Conservation (phyloP, 1,139 yeast genomes). For the Barnettozyma hawaiiensis region DNA sequence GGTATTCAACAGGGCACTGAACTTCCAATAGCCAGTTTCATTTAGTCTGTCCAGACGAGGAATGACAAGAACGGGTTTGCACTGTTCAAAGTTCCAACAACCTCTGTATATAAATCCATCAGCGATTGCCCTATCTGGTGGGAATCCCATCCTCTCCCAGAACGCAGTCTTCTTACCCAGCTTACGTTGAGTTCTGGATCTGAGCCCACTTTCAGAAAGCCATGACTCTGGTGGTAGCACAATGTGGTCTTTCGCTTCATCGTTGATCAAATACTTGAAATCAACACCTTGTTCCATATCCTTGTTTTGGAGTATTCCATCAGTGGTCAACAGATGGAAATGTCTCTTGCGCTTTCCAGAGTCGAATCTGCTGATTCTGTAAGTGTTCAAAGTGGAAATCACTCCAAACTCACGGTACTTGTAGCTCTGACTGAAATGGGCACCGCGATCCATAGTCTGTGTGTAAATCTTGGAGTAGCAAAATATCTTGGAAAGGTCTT, state of each 20-base stretch:
- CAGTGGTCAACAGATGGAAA: conserved; percentile 1
- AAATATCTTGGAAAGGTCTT: conserved; percentile 2
- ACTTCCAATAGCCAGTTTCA: conserved; percentile 2
- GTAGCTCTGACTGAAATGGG: not conserved
- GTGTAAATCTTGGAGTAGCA: conserved; percentile 1
- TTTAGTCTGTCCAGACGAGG: conserved; percentile 2
- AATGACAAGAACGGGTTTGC: conserved; percentile 4
- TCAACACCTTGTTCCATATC: conserved; percentile 5
- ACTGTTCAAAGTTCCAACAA: conserved; percentile 8
- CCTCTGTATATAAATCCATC: conserved; percentile 1
- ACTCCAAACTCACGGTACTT: not conserved
- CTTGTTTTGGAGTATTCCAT: conserved; percentile 6
- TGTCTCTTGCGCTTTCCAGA: not conserved
- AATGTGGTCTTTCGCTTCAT: not conserved
- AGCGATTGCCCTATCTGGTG: not conserved
- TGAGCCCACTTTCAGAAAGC: not conserved
- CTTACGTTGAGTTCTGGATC: not conserved
- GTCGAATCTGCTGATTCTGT: conserved; percentile 5
- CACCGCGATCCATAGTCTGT: not conserved
- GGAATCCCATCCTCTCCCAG: not conserved
- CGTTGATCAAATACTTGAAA: conserved; percentile 1
- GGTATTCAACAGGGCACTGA: not conserved
- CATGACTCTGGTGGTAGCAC: conserved; percentile 2
- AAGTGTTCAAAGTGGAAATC: conserved; percentile 1
- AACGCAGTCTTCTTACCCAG: not conserved